A percentile compares a stretch with the other conserved stretches of the same genome.
phyloP scores from a whole-genome alignment of 2,329 filamentous ascomycete species.

The Ampelomyces quisqualis region DNA sequence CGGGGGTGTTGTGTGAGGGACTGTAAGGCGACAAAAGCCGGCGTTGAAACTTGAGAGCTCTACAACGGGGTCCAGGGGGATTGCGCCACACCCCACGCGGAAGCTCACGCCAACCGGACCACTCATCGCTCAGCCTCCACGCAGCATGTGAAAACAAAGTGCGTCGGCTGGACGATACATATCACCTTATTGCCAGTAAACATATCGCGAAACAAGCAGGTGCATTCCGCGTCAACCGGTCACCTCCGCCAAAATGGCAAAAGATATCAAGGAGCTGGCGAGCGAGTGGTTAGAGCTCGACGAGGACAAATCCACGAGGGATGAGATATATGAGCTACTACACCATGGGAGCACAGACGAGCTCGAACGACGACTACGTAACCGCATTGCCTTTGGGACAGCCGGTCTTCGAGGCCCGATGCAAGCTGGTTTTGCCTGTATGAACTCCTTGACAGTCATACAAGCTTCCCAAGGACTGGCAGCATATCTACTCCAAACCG shows the following conservation, averaged over 20 bases:
- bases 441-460: constrained; percentile 61
- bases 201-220: no score
- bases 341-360: constrained; percentile 49
- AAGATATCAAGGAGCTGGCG: constrained; percentile 48
- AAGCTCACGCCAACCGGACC: no score
- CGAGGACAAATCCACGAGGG: constrained; percentile 54
- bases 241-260: constrained; percentile 30
- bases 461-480: constrained; percentile 67
- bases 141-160: no score
- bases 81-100: no score
- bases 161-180: no score
- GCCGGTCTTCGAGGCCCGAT: constrained; percentile 64
- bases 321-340: constrained; percentile 57
- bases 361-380: constrained; percentile 55
- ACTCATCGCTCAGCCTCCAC: no score
- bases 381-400: constrained; percentile 63
- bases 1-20: constrained; percentile 2
- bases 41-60: no score
- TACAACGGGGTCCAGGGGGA: no score
- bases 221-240: no score
- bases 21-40: constrained; percentile 20
- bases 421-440: constrained; percentile 64
- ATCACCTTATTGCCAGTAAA: no score
- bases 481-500: constrained; percentile 55
- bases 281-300: constrained; percentile 61